Conservation (phyloP, 441 rosid genomes). For the Syzygium syzygioides region DNA sequence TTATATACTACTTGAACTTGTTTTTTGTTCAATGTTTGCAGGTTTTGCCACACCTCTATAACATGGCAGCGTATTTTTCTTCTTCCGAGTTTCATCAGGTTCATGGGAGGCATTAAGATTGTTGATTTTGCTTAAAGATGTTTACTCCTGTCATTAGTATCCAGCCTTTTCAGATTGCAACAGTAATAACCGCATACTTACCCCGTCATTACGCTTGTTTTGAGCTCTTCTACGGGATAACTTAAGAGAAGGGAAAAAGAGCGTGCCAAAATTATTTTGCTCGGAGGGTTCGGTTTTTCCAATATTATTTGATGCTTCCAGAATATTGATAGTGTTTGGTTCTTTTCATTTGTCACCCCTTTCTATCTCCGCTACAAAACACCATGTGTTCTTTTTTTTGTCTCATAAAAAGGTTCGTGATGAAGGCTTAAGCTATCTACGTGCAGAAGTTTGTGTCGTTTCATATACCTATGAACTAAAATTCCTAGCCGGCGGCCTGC, state of each 20-base stretch:
- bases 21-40: not conserved
- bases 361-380: not conserved
- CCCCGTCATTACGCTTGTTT: not conserved
- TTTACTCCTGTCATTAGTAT: not conserved
- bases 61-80: not conserved
- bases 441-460: not conserved
- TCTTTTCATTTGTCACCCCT: not conserved
- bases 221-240: not conserved
- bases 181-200: not conserved
- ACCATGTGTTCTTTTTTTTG: not conserved
- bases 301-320: not conserved
- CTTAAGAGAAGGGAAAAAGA: not conserved
- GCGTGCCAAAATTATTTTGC: not conserved
- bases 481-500: not conserved
- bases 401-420: not conserved
- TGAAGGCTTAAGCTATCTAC: not conserved
- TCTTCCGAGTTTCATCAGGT: not conserved
- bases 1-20: not conserved
- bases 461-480: not conserved
- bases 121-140: not conserved
- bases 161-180: not conserved
- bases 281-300: not conserved
- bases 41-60: constrained; percentile 9
- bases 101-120: not conserved
- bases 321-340: not conserved